phyloP scores from a whole-genome alignment of 345 rosid species.

The Melaleuca alternifolia region DNA sequence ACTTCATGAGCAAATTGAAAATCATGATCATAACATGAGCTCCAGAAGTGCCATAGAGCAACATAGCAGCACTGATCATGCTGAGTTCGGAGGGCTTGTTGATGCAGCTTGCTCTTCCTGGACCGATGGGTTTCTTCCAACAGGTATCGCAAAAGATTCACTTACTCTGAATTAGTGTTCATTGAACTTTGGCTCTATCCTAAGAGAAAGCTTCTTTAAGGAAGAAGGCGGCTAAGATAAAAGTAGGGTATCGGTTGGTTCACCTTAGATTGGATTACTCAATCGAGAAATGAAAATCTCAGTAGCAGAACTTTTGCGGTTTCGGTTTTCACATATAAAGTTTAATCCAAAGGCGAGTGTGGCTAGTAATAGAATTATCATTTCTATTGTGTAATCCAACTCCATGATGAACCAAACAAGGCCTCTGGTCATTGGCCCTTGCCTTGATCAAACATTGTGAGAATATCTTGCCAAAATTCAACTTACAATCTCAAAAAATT shows the following conservation, averaged over 20 bases:
- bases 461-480: neutral
- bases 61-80: neutral
- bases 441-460: neutral
- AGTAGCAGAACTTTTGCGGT: neutral
- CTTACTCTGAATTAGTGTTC: neutral
- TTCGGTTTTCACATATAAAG: neutral
- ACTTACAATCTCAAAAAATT: neutral
- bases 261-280: neutral
- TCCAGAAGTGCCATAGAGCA: neutral
- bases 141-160: neutral
- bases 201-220: neutral
- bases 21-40: neutral
- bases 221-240: neutral
- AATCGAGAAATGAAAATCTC: neutral
- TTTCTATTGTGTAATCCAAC: neutral
- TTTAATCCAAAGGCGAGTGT: neutral
- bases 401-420: neutral
- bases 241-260: neutral
- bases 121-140: neutral
- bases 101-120: neutral
- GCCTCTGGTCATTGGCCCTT: neutral
- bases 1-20: neutral
- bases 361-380: neutral
- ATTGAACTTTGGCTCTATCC: neutral
- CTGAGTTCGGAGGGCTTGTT: neutral